Evolutionary conservation across 257 asterid species (phyloP).

Genomic region (Solanum chmielewskii): DNA sequence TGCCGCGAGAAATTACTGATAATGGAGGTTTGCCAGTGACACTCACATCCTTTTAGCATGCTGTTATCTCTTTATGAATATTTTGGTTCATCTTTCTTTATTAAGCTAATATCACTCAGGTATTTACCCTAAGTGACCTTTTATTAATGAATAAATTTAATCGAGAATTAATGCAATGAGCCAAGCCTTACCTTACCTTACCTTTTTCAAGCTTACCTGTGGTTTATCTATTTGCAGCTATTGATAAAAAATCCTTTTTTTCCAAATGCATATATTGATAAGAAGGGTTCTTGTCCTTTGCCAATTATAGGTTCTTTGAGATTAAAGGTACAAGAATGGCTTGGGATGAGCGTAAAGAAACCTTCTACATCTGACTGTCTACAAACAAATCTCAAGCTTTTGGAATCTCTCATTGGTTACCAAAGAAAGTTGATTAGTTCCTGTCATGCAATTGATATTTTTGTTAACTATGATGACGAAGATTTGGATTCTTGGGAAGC

Average conservation of each 20-base stretch:
- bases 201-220: background rate
- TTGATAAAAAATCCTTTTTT: background rate
- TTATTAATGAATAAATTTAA: background rate
- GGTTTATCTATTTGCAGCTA: background rate
- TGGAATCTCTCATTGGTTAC: conserved; percentile 40
- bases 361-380: conserved; percentile 1
- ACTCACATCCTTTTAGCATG: background rate
- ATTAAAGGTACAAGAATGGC: conserved; percentile 55
- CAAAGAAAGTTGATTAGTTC: conserved; percentile 38
- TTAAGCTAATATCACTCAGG: background rate
- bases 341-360: conserved; percentile 10
- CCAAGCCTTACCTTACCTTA: background rate
- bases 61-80: background rate
- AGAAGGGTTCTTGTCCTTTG: background rate
- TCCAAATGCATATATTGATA: background rate
- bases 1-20: conserved; percentile 83
- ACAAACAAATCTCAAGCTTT: conserved; percentile 23
- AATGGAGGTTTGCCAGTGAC: conserved; percentile 49
- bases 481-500: conserved; percentile 73
- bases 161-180: background rate
- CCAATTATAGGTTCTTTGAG: conserved; percentile 55
- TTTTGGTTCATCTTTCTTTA: background rate
- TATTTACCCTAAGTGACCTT: background rate
- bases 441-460: conserved; percentile 25
- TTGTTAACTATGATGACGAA: conserved; percentile 57